Evolutionary conservation across 2,329 filamentous ascomycete genomes (phyloP).

Genomic region (Trichoderma sp.): DNA sequence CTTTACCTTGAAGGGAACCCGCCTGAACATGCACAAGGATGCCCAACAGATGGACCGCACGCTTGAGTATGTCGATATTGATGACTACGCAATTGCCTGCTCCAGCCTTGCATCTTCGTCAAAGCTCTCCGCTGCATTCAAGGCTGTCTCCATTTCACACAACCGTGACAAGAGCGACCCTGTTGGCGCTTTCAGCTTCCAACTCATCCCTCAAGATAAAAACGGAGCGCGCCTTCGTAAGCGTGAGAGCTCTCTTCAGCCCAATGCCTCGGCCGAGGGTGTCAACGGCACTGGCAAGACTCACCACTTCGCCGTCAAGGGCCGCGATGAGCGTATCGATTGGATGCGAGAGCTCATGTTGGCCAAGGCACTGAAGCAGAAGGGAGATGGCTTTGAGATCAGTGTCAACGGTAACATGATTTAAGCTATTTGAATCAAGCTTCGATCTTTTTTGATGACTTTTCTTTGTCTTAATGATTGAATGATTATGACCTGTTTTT

Average conservation of each 20-base stretch:
- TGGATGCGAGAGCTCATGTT: slow-evolving; percentile 97
- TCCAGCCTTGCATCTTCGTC: slow-evolving; percentile 73
- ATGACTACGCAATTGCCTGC: slow-evolving; percentile 87
- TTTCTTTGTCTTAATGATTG: slow-evolving; percentile 23
- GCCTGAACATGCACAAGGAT: slow-evolving; percentile 76
- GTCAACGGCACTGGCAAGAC: slow-evolving; percentile 74
- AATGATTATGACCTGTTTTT: slow-evolving; percentile 22
- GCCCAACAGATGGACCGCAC: slow-evolving; percentile 56
- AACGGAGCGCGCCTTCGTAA: slow-evolving; percentile 59
- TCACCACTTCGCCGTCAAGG: slow-evolving; percentile 91
- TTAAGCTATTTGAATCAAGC: slow-evolving; percentile 40
- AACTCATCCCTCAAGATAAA: slow-evolving; percentile 74
- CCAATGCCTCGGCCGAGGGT: slow-evolving; percentile 46
- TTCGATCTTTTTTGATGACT: slow-evolving; percentile 19
- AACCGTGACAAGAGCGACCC: slow-evolving; percentile 58
- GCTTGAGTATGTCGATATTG: slow-evolving; percentile 81
- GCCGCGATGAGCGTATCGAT: slow-evolving; percentile 87
- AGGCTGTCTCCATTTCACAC: slow-evolving; percentile 69
- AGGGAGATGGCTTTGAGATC: slow-evolving; percentile 80
- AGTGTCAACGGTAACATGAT: slow-evolving; percentile 81
- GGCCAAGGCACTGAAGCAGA: slow-evolving; percentile 83
- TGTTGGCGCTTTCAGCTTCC: slow-evolving; percentile 77
- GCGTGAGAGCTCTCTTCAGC: slow-evolving; percentile 53
- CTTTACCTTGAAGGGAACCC: slow-evolving; percentile 79
- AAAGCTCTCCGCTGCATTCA: slow-evolving; percentile 87